Evolutionary conservation across 176 grass and related monocot genomes (phyloP), one percentile per base, ranked within the genome.

Genomic region (Oryza rufipogon): DNA sequence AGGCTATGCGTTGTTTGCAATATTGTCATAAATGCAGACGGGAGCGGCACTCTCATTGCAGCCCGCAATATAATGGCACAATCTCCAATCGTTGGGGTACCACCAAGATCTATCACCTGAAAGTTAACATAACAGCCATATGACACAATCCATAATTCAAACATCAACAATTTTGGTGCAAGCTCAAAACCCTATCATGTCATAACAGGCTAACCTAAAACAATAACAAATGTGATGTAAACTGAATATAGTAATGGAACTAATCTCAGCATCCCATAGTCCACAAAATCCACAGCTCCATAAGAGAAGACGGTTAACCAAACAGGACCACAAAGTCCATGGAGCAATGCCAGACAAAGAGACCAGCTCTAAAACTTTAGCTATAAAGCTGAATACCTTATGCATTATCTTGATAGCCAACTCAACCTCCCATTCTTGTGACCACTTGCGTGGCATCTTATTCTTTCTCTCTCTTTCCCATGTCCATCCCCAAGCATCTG

Each of bases 391-490:
- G 75, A 83, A 67, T 90, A 78, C 93, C 92, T 98, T 92, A 63
- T 95, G 87, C 89, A 93, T 90, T 79, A 98, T 95, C 80, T 93
- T 98, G 61, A 98, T 93, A 81, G 96, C 93, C 64, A 98, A 72
- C 45, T 95, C 96, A 87, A 93, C 93, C 87, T 98, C 96, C 93
- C 96, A 98, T 90, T 95, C 96, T 89, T 98, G 96, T 76, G 96
- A 95, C 96, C 96, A 98, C 68, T 83, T 98, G 23, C 56, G 83
- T 11, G 96, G 96, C 92, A 91, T 95, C 88, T 86, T 95, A 64
- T 89, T 93, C 74, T 95, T 95, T 66, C 89, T 77, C 30, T 98
- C 93, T 73, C 49, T 95, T 86, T 98, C 96, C 96, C 96, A 98
- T 82, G 91, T 95, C 96, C 96, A 98, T 75, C 91, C 91, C 96